Evolutionary conservation across 164 flowering plant species (phyloP), one percentile per base, ranked within the genome.

Genomic region (Sextonia rubra): DNA sequence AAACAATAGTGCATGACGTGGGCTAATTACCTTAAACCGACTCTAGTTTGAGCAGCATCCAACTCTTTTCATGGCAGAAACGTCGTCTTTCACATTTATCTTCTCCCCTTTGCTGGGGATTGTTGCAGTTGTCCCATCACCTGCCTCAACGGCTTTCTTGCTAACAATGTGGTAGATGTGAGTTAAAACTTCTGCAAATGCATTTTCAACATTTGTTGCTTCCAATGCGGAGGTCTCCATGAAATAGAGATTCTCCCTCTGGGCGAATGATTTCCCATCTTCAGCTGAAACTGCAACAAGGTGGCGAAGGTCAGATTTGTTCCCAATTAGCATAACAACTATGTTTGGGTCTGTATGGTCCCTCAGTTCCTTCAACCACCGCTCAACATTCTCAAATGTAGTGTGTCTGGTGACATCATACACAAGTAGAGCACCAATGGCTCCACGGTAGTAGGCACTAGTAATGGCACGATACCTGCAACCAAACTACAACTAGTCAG

Each of bases 211-310:
- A 68, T 88, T 88, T 0, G 80, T 82, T 27, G 92, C 83, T 76
- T 88, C 92, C 66, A 88, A 72, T 18, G 92, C 92, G 37, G 92
- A 88, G 4, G 92, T 88, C 77, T 88, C 92, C 88, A 87, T 87
- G 81, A 87, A 89, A 77, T 79, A 87, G 61, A 87, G 89, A 0
- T 85, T 82, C 70, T 89, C 91, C 60, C 73, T 81, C 83, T 89
- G 89, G 6, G 93, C 88, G 73, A 85, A 86, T 60, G 88, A 67
- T 64, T 74, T 85, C 3, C 85, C 93, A 72, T 87, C 89, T 48
- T 89, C 88, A 0, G 88, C 85, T 4, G 88, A 64, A 58, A 89
- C 93, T 14, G 93, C 87, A 58, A 83, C 84, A 32, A 87, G 88
- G 81, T 89, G 89, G 12, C 91, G 88, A 17, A 89, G 87, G 78